A percentile compares a stretch with the other conserved stretches of the same genome.
phyloP scores from a whole-genome alignment of 2,329 filamentous ascomycete genomes.

The Alternaria alternata region DNA sequence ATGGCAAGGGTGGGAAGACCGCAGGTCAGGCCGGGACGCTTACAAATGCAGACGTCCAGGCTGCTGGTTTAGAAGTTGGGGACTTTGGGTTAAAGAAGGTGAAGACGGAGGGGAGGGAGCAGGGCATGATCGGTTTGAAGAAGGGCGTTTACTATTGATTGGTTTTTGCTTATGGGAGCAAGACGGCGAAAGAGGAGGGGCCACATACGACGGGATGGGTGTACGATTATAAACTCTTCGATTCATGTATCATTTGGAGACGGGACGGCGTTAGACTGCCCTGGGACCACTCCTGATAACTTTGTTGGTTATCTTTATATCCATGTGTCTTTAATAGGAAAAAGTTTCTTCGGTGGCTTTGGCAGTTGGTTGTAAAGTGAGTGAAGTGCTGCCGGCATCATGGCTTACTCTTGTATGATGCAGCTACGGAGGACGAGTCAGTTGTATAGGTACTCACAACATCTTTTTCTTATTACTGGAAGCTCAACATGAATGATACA shows the following conservation, averaged over 20 bases:
- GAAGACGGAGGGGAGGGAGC: constrained; percentile 34
- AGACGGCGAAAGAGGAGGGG: neutral
- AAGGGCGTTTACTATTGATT: constrained; percentile 40
- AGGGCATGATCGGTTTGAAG: constrained; percentile 45
- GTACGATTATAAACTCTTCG: neutral
- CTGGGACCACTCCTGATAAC: neutral
- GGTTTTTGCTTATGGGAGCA: neutral
- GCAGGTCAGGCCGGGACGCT: constrained; percentile 9
- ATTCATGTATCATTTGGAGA: constrained; percentile 1
- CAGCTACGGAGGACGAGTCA: neutral
- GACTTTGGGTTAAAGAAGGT: constrained; percentile 29
- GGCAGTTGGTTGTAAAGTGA: neutral
- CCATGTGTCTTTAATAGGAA: neutral
- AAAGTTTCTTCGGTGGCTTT: neutral
- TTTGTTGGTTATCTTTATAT: neutral
- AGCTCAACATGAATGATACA: neutral
- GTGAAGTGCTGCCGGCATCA: neutral
- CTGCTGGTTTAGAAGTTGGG: constrained; percentile 36
- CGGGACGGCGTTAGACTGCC: neutral
- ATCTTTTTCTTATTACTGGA: neutral
- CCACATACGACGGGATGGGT: neutral
- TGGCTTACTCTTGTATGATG: neutral
- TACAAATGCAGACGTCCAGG: constrained; percentile 25
- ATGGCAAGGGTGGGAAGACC: constrained; percentile 1
- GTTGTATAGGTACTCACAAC: neutral